Percentiles rank a stretch among this genome's conserved stretches.
These are phyloP conservation scores for Murraya paniculata DNA, from an alignment of 345 rosid species.

Conservation along the genomic window DNA sequence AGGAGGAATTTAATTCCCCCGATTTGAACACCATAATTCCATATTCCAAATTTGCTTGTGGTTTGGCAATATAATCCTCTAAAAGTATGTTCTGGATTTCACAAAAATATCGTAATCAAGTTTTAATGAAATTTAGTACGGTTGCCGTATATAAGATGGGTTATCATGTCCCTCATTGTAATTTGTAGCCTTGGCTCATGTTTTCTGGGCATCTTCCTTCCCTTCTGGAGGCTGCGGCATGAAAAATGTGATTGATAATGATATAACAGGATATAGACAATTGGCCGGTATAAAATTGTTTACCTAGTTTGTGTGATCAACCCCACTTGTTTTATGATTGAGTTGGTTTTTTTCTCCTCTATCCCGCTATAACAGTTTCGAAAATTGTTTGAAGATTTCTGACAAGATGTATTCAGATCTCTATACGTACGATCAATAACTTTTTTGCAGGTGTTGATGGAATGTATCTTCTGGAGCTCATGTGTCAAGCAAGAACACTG, in stretches of 20 bases:
- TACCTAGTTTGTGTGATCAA: background rate
- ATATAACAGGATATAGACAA: background rate
- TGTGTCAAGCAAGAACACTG: constrained; percentile 44
- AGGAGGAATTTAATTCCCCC: background rate
- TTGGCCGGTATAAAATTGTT: background rate
- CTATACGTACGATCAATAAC: constrained; percentile 4
- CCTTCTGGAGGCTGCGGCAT: background rate
- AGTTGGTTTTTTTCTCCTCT: background rate
- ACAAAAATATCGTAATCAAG: background rate
- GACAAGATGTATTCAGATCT: background rate
- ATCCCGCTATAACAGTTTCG: background rate
- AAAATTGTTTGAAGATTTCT: background rate
- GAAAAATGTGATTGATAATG: background rate
- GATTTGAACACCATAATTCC: background rate
- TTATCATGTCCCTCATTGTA: background rate
- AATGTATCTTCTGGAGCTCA: constrained; percentile 41
- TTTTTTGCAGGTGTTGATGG: constrained; percentile 52
- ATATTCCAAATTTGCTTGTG: background rate
- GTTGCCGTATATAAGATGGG: background rate
- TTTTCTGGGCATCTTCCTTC: background rate
- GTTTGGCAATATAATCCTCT: background rate
- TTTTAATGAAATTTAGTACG: background rate
- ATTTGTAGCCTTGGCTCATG: background rate
- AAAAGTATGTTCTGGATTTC: background rate
- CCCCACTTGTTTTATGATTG: background rate